Evolutionary conservation across 2,329 filamentous ascomycete species (phyloP).

Genomic region (Colletotrichum ledebouriae): DNA sequence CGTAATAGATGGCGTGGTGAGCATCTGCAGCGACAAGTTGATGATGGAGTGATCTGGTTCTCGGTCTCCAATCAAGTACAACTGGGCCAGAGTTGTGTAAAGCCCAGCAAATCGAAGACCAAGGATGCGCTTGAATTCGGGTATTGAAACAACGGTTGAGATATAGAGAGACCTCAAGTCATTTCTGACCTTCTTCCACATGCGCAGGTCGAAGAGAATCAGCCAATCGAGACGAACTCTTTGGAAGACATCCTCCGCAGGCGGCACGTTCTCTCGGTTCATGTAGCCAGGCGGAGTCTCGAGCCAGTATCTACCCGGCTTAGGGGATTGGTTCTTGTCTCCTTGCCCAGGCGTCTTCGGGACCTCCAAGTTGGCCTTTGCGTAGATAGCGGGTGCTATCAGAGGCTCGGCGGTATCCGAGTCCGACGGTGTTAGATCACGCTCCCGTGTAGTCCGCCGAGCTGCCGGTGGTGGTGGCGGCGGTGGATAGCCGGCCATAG

Average conservation of each 20-base stretch:
- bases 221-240: constrained; percentile 93
- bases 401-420: constrained; percentile 79
- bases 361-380: constrained; percentile 77
- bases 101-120: constrained; percentile 94
- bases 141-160: constrained; percentile 94
- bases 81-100: constrained; percentile 92
- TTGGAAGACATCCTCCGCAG: constrained; percentile 89
- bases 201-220: constrained; percentile 90
- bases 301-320: constrained; percentile 86
- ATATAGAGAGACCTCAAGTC: constrained; percentile 95
- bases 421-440: constrained; percentile 77
- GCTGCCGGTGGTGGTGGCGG: constrained; percentile 61
- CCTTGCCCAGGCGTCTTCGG: constrained; percentile 82
- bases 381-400: constrained; percentile 71
- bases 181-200: constrained; percentile 97
- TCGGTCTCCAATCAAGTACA: constrained; percentile 95
- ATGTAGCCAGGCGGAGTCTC: constrained; percentile 81
- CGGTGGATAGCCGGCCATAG: constrained; percentile 80
- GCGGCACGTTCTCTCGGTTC: constrained; percentile 71
- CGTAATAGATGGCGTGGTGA: constrained; percentile 96
- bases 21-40: constrained; percentile 94
- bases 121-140: constrained; percentile 94
- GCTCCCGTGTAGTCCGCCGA: constrained; percentile 61
- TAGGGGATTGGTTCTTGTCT: constrained; percentile 64
- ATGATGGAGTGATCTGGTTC: constrained; percentile 99